A percentile compares a stretch with the other conserved stretches of the same genome.
Evolutionary conservation across 148 eudicot species (phyloP).

Genomic region (Arctostaphylos glauca): DNA sequence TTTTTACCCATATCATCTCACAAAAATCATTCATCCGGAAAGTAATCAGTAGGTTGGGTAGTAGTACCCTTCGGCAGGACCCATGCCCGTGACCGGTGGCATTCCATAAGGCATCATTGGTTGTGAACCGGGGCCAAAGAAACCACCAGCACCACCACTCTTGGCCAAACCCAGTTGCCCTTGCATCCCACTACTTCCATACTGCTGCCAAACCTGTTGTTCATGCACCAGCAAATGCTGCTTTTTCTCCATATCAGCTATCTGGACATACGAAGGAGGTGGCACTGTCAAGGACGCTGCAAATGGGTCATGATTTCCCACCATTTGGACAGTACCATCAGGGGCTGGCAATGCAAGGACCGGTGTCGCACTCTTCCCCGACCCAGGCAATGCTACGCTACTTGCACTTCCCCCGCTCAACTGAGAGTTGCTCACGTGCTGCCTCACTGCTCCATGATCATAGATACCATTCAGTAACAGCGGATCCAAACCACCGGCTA

Average conservation of each 20-base stretch:
- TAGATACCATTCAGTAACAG: constrained; percentile 67
- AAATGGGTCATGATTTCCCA: constrained; percentile 64
- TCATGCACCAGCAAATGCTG: constrained; percentile 77
- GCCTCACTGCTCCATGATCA: constrained; percentile 66
- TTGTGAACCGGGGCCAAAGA: constrained; percentile 45
- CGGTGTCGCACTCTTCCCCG: constrained; percentile 45
- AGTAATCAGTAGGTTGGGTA: constrained; percentile 7
- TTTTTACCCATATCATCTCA: neutral
- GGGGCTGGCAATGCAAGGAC: constrained; percentile 81
- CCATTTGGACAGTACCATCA: constrained; percentile 51
- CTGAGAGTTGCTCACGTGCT: constrained; percentile 52
- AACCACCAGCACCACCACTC: constrained; percentile 47
- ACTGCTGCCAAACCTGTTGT: constrained; percentile 86
- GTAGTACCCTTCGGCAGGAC: constrained; percentile 23
- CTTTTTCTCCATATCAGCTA: constrained; percentile 89
- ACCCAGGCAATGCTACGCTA: constrained; percentile 63
- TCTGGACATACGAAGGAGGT: constrained; percentile 85
- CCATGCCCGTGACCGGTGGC: constrained; percentile 58
- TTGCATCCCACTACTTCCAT: constrained; percentile 74
- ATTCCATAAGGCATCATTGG: constrained; percentile 76
- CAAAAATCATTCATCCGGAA: neutral
- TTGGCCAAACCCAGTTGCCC: constrained; percentile 67
- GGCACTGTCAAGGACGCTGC: constrained; percentile 66
- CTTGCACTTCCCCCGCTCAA: constrained; percentile 78
- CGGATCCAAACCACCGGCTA: constrained; percentile 70